Conservation (phyloP, 2,329 filamentous ascomycete genomes). For the Emmonsiellopsis sp. region DNA sequence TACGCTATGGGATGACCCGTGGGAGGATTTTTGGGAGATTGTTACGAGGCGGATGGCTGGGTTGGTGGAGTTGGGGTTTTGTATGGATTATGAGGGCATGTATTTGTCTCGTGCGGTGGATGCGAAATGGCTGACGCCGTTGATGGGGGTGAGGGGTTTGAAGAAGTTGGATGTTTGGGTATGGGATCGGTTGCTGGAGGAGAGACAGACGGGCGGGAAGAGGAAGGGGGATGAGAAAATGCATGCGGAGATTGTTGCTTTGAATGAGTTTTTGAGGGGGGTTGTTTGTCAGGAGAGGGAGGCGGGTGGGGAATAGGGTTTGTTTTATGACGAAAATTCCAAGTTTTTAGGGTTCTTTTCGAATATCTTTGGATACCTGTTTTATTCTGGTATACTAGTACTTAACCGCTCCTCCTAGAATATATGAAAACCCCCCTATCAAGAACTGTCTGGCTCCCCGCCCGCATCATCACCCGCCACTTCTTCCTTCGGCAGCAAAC, state of each 20-base stretch:
- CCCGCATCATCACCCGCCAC: no score
- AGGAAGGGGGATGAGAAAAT: not conserved
- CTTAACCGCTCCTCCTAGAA: no score
- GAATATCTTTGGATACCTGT: no score
- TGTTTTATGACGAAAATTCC: no score
- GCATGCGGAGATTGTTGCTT: constrained; percentile 1
- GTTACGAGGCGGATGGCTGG: constrained; percentile 3
- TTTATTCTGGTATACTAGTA: no score
- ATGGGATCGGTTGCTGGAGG: not conserved
- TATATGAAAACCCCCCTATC: no score
- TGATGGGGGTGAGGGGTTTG: constrained; percentile 6
- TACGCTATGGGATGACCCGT: constrained; percentile 5
- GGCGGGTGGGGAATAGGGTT: no score
- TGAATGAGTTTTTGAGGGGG: constrained; percentile 3
- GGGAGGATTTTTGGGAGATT: constrained; percentile 6
- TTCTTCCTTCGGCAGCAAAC: no score
- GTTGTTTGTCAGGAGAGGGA: not conserved
- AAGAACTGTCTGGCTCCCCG: no score
- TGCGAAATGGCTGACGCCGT: constrained; percentile 5
- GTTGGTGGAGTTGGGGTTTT: constrained; percentile 5
- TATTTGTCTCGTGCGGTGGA: constrained; percentile 5
- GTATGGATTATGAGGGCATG: constrained; percentile 7
- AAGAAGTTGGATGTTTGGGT: constrained; percentile 3
- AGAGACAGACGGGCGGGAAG: not conserved
- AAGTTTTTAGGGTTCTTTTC: no score